Base-by-base conservation (phyloP, 1,284 basidiomycete genomes). In the Moniliophthora roreri region DNA sequence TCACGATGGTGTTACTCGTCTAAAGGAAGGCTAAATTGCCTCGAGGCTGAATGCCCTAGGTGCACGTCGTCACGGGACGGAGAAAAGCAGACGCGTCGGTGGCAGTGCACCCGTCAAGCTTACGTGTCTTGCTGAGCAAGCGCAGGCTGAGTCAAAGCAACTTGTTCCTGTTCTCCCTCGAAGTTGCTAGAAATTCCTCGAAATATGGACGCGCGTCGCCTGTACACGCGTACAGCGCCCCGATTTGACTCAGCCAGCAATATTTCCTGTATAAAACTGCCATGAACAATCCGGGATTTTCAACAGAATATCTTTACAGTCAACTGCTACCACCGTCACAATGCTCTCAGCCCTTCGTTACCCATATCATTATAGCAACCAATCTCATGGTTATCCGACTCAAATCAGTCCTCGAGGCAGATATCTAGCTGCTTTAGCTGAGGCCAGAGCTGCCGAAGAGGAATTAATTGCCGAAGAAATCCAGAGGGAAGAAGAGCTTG, bases 391-490 rank as follows among this genome's bases (percentile, higher is more conserved):
- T 1, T 10, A 21, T 10, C 21, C 40, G 4, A 46, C 7, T 48
- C 55, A 42, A 35, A 44, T 44, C 20, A 51, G 18, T 35, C 35
- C 49, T 37, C 39, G 48, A 26, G 49, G 41, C 21, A 41, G 49
- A 21, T 46, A 46, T 36, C 48, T 44, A 2, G 40, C 42, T 23
- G 49, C 49, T 18, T 26, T 50, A 23, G 36, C 32, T 38, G 49
- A 50, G 4, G 48, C 36, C 37, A 38, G 40, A 20, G 48, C 37
- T 15, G 48, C 48, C 18, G 38, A 50, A 32, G 48, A 36, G 23
- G 48, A 50, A 4, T 51, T 37, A 49, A 42, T 44, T 51, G 58
- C 62, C 28, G 64, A 68, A 53, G 65, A 61, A 18, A 66, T 71
- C 63, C 71, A 50, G 66, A 50, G 56, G 15, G 51, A 56, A 32